These are phyloP conservation scores for Hyaloscypha finlandica DNA, from an alignment of 495 filamentous ascomycete species.

Conservation along the genomic window DNA sequence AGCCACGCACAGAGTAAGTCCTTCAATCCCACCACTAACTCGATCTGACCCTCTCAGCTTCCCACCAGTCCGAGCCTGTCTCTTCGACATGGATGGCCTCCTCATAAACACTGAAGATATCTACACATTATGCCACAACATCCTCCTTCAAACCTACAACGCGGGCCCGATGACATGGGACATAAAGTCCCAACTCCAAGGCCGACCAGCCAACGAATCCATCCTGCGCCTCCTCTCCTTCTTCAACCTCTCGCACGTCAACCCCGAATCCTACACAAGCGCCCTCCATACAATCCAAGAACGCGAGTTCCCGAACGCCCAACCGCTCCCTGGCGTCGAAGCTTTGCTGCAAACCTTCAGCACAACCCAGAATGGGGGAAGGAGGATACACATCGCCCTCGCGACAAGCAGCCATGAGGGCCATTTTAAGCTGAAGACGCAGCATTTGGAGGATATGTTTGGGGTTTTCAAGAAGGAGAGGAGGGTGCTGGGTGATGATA, in stretches of 20 bases:
- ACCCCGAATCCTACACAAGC: slow-evolving; percentile 57
- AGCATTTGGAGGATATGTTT: slow-evolving; percentile 73
- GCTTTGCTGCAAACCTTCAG: slow-evolving; percentile 60
- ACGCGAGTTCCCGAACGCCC: slow-evolving; percentile 66
- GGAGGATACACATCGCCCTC: slow-evolving; percentile 73
- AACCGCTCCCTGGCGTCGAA: slow-evolving; percentile 76
- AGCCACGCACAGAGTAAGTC: slow-evolving; percentile 26
- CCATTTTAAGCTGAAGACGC: slow-evolving; percentile 81
- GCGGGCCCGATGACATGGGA: slow-evolving; percentile 82
- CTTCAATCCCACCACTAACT: not conserved
- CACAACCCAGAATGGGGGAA: slow-evolving; percentile 20
- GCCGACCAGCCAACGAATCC: slow-evolving; percentile 74
- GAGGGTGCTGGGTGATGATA: slow-evolving; percentile 82
- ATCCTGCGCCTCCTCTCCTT: slow-evolving; percentile 58
- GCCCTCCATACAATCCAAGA: slow-evolving; percentile 64
- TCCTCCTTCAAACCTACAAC: slow-evolving; percentile 72
- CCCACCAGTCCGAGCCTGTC: slow-evolving; percentile 85
- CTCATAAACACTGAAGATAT: slow-evolving; percentile 94
- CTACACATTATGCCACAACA: slow-evolving; percentile 82
- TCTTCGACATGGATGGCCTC: slow-evolving; percentile 98
- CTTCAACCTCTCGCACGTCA: slow-evolving; percentile 78
- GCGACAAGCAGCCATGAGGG: slow-evolving; percentile 72
- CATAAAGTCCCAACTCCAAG: slow-evolving; percentile 92
- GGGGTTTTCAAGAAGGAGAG: slow-evolving; percentile 64
- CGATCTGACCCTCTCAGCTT: slow-evolving; percentile 26